A percentile compares a stretch with the other conserved stretches of the same genome.
These are phyloP conservation scores for Nigrospora oryzae DNA, from an alignment of 2,329 filamentous ascomycete species.

Conservation along the genomic window DNA sequence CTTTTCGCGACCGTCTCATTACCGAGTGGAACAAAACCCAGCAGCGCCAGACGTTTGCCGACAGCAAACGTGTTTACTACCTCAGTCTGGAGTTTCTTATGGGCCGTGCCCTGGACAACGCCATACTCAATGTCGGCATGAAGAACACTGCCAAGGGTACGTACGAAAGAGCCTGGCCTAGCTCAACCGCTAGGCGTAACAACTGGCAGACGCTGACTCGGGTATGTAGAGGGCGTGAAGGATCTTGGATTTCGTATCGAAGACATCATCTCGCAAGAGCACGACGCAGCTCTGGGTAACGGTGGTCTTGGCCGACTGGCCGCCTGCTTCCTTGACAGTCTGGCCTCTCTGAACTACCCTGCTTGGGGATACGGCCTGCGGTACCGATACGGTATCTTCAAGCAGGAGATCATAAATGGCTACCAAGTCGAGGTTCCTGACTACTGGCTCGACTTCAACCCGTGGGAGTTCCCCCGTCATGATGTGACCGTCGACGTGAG, in stretches of 20 bases:
- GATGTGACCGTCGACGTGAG: constrained; percentile 84
- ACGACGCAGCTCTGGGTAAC: constrained; percentile 93
- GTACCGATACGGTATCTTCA: constrained; percentile 97
- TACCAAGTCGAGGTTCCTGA: constrained; percentile 98
- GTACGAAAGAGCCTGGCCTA: constrained; percentile 11
- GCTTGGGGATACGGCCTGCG: constrained; percentile 96
- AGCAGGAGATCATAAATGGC: constrained; percentile 96
- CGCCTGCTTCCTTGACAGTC: constrained; percentile 92
- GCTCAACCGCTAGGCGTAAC: background rate
- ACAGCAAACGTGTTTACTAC: constrained; percentile 94
- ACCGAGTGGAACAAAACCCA: constrained; percentile 98
- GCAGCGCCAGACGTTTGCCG: constrained; percentile 84
- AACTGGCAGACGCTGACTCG: background rate
- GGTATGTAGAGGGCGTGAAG: constrained; percentile 59
- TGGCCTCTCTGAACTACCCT: constrained; percentile 89
- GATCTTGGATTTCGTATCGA: constrained; percentile 96
- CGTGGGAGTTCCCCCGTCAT: constrained; percentile 95
- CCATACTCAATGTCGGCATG: constrained; percentile 89
- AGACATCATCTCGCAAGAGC: constrained; percentile 88
- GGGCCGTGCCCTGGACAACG: constrained; percentile 94
- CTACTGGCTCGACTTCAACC: constrained; percentile 99
- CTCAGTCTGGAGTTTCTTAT: constrained; percentile 96
- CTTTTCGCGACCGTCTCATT: constrained; percentile 86
- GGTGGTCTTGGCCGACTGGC: constrained; percentile 91
- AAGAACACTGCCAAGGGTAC: constrained; percentile 77